Evolutionary conservation across 192 early-diverging fungal genomes (phyloP), one percentile per base, ranked within the genome.

Genomic region (Umbelopsis isabellina): DNA sequence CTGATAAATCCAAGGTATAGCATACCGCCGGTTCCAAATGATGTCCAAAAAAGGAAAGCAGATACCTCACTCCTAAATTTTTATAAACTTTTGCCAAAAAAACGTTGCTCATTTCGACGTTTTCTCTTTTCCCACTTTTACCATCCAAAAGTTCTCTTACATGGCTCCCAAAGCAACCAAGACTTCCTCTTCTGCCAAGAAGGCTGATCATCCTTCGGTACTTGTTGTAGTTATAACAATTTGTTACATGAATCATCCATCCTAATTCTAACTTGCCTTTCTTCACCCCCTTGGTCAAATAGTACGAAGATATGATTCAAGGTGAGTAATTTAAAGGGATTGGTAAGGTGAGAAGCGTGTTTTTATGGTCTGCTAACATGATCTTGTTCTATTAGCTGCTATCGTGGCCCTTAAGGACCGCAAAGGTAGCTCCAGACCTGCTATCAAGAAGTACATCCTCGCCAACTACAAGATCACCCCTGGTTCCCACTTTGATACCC

Each of bases 371-470:
- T 27, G 20, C 53, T 61, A 46, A 44, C 44, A 12, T 48, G 49
- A 8, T 2, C 44, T 47, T 11, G 20, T n/a, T n/a, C 6, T 5
- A 13, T 66, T 67, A 75, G 78, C 77, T 65, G 84, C 85, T 37
- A 82, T 88, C 37, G 71, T 85, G 47, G 72, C 75, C 67, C 85
- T 86, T 73, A 90, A 90, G 80, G 91, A 91, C 69, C 83, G 91
- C 75, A 89, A 84, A 55, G 91, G 91, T 53, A 86, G 85, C 61
- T 85, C 85, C 64, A 86, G 91, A 67, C 87, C 82, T 61, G 87
- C 87, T 66, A 87, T 93, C 78, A 93, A 92, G 78, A 93, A 93
- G 81, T 93, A 90, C 75, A 91, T 93, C 72, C 66, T 80, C 66
- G 80, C 87, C 52, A 93, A 92, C 87, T 91, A 84, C 79, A 82